phyloP scores from a whole-genome alignment of 2,329 filamentous ascomycete species.

The Chaetothyriales sp. region DNA sequence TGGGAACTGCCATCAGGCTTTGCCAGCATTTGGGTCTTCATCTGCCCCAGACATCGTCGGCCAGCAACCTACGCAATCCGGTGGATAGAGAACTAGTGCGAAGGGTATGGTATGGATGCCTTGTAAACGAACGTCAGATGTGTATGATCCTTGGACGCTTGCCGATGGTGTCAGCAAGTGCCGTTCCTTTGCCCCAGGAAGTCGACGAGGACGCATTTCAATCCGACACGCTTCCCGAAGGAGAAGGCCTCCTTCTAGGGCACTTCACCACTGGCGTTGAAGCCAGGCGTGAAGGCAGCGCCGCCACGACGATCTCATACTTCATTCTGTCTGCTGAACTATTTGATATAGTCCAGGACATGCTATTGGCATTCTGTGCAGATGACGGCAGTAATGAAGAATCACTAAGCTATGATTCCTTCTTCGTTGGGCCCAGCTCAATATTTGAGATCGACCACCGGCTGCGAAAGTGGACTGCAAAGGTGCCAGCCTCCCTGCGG shows the following conservation, averaged over 20 bases:
- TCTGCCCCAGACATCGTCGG: constrained; percentile 23
- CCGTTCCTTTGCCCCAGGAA: constrained; percentile 19
- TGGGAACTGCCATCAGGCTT: constrained; percentile 32
- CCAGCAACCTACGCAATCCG: constrained; percentile 12
- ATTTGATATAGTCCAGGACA: constrained; percentile 3
- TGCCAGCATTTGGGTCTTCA: constrained; percentile 35
- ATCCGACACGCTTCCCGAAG: neutral
- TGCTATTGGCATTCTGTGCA: constrained; percentile 1
- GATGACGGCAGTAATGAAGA: neutral
- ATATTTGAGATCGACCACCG: constrained; percentile 2
- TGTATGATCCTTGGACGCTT: constrained; percentile 27
- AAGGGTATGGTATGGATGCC: constrained; percentile 23
- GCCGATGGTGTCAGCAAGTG: constrained; percentile 22
- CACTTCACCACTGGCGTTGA: neutral
- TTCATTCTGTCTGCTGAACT: constrained; percentile 3
- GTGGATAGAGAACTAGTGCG: constrained; percentile 17
- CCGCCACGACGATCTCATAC: neutral
- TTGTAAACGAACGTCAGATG: constrained; percentile 24
- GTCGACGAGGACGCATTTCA: constrained; percentile 21
- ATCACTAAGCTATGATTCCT: neutral
- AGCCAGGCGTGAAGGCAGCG: neutral
- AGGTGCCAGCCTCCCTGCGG: neutral
- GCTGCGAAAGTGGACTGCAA: constrained; percentile 1
- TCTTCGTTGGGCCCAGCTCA: constrained; percentile 1
- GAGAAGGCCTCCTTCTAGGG: neutral